Base-by-base conservation (phyloP, 2,329 filamentous ascomycete species). In the Diplodia sapinea region DNA sequence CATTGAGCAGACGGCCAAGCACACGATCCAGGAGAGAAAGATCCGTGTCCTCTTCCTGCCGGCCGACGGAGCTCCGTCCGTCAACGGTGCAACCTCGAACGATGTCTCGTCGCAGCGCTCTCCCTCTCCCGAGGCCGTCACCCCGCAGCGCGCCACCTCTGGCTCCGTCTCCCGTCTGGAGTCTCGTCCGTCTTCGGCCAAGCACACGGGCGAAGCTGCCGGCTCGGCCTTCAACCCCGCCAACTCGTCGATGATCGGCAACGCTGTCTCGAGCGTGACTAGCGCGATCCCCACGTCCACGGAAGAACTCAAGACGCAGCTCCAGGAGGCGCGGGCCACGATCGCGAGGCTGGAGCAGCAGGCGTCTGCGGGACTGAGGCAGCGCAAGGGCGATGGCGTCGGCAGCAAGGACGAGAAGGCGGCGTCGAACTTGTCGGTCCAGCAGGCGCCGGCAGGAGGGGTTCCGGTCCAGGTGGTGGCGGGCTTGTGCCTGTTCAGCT, bases 11-110 rank as follows among this genome's bases (percentile, higher is more conserved):
- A 86, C 86, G 11, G 86, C 91, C 68, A 98, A 96, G 82, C 84
- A 86, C 15, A 84, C 87, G 26, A 90, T 99, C 69, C 88, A 93
- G 75, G 95, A 99, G 84, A 92, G 90, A 83, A 99, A 98, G 85
- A 99, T 99, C 73, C 89, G 94, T 56, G 95, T 99, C 71, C 86
- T 86, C 72, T 99, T 94, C 85, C 84, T 97, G 51, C 80, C 91
- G 57, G 84, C 90, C 11, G 86, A 88, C 61, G 56, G 36, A 7
- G 40, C 57, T 31, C 52, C 62, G 9, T 76, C 72, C 70, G 72
- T 73, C 59, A 79, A 80, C 69, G 78, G 76, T 40, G 70, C 70
- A 15, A 38, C 71, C 40, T 69, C 69, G 47, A 73, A 74, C 55
- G 69, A 73, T 52, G 66, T 72, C 4, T 68, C 73, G 13, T 59